Evolutionary conservation across 2,329 filamentous ascomycete genomes (phyloP).

Genomic region (Sporothrix euskadiensis): DNA sequence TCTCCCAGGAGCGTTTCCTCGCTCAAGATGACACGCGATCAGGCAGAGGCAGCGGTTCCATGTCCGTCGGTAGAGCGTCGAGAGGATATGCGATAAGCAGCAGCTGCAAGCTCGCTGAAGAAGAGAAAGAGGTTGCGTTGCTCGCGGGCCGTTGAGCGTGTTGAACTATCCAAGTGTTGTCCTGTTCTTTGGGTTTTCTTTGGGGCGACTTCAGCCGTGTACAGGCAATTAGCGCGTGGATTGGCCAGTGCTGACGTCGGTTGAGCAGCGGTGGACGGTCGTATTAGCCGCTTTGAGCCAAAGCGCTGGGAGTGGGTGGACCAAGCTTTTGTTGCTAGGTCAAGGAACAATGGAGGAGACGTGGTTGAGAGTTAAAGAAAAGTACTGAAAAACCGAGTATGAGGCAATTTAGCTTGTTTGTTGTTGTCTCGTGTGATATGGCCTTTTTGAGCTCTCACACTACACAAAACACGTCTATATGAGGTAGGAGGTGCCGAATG

Average conservation of each 20-base stretch:
- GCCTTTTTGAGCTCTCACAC: neutral
- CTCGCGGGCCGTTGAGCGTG: neutral
- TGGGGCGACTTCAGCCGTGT: slow-evolving; percentile 25
- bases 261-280: slow-evolving; percentile 20
- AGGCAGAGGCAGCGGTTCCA: neutral
- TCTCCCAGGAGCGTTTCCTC: slow-evolving; percentile 1
- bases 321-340: neutral
- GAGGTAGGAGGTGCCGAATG: slow-evolving; percentile 5
- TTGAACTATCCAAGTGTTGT: neutral
- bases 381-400: neutral
- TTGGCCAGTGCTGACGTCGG: slow-evolving; percentile 29
- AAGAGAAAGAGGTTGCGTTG: neutral
- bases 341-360: neutral
- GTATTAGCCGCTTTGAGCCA: slow-evolving; percentile 23
- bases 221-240: slow-evolving; percentile 21
- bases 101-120: neutral
- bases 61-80: neutral
- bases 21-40: slow-evolving; percentile 18
- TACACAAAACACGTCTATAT: neutral
- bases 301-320: slow-evolving; percentile 8
- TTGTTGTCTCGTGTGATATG: slow-evolving; percentile 13
- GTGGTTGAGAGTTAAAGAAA: neutral
- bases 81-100: neutral
- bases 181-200: neutral
- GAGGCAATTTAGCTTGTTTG: slow-evolving; percentile 7